A percentile compares a stretch with the other conserved stretches of the same genome.
phyloP scores from a whole-genome alignment of 345 rosid genomes.

The Fremontodendron californicum region DNA sequence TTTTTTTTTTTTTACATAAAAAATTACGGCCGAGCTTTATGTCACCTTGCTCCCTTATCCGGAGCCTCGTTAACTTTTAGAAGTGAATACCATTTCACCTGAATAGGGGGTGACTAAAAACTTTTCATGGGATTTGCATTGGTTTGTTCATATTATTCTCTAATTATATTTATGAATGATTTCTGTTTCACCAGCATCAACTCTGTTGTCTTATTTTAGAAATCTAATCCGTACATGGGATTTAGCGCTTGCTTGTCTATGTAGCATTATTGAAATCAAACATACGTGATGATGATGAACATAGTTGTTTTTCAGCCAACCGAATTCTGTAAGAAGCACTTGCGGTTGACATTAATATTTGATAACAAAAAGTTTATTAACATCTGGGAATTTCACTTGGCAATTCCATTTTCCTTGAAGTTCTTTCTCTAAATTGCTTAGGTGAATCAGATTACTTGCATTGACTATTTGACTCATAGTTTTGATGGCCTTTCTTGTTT shows the following conservation, averaged over 20 bases:
- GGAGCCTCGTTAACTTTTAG: constrained; percentile 10
- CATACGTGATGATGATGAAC: neutral
- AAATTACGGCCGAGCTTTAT: neutral
- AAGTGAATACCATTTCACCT: neutral
- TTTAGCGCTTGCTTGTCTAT: neutral
- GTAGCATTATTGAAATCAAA: neutral
- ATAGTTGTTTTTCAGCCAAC: neutral
- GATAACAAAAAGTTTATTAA: neutral
- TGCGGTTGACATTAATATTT: neutral
- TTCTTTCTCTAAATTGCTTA: constrained; percentile 2
- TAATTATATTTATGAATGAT: neutral
- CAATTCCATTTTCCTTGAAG: neutral
- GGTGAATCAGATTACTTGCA: neutral
- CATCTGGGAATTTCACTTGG: neutral
- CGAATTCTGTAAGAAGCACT: neutral
- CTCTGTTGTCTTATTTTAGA: neutral
- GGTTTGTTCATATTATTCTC: constrained; percentile 1
- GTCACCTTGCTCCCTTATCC: constrained; percentile 23
- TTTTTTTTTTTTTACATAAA: neutral
- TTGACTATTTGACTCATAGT: constrained; percentile 2
- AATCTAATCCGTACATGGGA: constrained; percentile 5
- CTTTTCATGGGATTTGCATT: neutral
- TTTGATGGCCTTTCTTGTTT: neutral
- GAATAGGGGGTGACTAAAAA: constrained; percentile 7
- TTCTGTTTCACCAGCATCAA: neutral